phyloP scores from a whole-genome alignment of 2,329 filamentous ascomycete species.

The Talaromyces funiculosus region DNA sequence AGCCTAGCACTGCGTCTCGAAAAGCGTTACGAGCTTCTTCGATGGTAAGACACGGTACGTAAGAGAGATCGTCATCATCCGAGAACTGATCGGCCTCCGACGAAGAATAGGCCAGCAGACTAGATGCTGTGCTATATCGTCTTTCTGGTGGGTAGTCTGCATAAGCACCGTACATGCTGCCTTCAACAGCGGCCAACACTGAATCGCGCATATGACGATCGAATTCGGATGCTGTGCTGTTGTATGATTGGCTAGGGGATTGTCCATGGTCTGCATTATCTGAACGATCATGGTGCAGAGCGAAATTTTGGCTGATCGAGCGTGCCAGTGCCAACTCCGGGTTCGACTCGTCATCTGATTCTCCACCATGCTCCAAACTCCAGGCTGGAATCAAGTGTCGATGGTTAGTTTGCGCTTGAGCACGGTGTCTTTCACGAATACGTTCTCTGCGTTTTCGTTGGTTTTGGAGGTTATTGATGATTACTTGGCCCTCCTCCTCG shows the following conservation, averaged over 20 bases:
- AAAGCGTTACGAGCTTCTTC: constrained; percentile 78
- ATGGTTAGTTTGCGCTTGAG: constrained; percentile 52
- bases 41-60: constrained; percentile 88
- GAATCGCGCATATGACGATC: constrained; percentile 26
- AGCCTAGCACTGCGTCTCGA: constrained; percentile 82
- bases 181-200: constrained; percentile 57
- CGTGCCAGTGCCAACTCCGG: constrained; percentile 28
- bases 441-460: constrained; percentile 46
- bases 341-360: constrained; percentile 48
- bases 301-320: constrained; percentile 29
- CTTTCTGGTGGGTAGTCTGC: constrained; percentile 55
- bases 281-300: constrained; percentile 23
- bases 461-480: constrained; percentile 34
- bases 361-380: constrained; percentile 75
- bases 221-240: constrained; percentile 43
- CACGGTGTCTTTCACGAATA: constrained; percentile 55
- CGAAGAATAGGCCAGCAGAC: constrained; percentile 43
- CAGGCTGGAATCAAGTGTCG: constrained; percentile 59
- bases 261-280: constrained; percentile 38
- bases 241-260: constrained; percentile 49
- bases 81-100: constrained; percentile 41
- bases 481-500: constrained; percentile 40
- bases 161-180: constrained; percentile 71
- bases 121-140: constrained; percentile 75
- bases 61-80: constrained; percentile 76